Evolutionary conservation across 2,329 filamentous ascomycete species (phyloP).

Genomic region (Cladosporium phlei): DNA sequence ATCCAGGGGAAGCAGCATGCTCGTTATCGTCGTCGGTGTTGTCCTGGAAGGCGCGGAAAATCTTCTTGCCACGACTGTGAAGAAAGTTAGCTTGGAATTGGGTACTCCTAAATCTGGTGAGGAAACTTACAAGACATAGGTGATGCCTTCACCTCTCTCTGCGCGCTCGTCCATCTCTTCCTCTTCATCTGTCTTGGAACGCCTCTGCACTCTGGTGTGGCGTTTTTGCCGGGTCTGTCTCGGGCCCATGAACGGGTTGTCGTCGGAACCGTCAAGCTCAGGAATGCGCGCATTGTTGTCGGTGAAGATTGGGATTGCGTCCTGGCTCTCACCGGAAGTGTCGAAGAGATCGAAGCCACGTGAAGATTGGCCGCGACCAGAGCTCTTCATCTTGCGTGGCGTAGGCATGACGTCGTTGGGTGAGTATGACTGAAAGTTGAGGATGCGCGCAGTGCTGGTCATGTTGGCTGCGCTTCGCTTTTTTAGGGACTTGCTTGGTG

Average conservation of each 20-base stretch:
- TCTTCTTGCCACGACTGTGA: constrained; percentile 69
- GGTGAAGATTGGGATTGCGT: constrained; percentile 65
- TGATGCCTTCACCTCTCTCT: constrained; percentile 64
- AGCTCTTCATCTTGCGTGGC: constrained; percentile 47
- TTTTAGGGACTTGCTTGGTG: constrained; percentile 74
- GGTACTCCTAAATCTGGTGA: too few species aligned
- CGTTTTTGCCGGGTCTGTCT: constrained; percentile 42
- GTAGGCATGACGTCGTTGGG: constrained; percentile 56
- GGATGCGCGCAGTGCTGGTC: constrained; percentile 47
- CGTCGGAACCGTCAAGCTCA: constrained; percentile 57
- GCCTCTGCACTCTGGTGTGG: constrained; percentile 38
- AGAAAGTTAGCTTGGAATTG: too few species aligned
- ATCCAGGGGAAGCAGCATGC: constrained; percentile 1
- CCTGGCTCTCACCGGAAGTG: constrained; percentile 32
- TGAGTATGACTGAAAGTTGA: constrained; percentile 53
- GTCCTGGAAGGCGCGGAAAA: constrained; percentile 63
- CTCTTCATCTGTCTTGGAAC: constrained; percentile 48
- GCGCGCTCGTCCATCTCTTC: constrained; percentile 60
- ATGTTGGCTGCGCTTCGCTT: constrained; percentile 41
- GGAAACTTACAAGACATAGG: constrained; percentile 69
- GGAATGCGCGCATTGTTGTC: constrained; percentile 74
- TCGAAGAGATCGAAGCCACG: constrained; percentile 53
- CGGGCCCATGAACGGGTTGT: constrained; percentile 66
- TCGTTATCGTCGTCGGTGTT: constrained; percentile 33
- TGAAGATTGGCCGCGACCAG: constrained; percentile 28